Evolutionary conservation across 805 yeast species (phyloP).

Genomic region (Saturnispora hagleri): DNA sequence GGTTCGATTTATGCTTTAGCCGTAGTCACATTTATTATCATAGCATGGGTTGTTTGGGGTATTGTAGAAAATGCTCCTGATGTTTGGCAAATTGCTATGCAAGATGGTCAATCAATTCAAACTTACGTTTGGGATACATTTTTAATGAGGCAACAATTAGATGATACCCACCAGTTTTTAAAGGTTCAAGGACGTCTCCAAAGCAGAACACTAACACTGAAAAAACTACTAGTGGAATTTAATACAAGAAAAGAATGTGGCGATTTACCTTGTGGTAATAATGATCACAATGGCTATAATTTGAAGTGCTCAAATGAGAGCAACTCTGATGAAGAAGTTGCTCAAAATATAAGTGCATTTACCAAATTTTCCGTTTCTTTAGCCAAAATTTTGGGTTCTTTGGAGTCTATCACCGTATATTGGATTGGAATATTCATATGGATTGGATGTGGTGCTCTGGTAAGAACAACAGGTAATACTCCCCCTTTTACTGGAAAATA

Average conservation of each 20-base stretch:
- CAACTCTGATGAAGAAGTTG: neutral
- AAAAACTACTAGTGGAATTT: slow-evolving; percentile 9
- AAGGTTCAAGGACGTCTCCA: slow-evolving; percentile 21
- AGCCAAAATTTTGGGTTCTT: slow-evolving; percentile 26
- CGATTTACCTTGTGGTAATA: neutral
- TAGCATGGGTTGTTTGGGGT: slow-evolving; percentile 9
- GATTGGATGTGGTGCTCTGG: slow-evolving; percentile 22
- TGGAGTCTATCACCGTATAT: slow-evolving; percentile 25
- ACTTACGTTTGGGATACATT: slow-evolving; percentile 33
- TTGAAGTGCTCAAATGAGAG: slow-evolving; percentile 2
- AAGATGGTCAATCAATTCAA: slow-evolving; percentile 35
- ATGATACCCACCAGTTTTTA: slow-evolving; percentile 23
- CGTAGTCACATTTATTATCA: neutral
- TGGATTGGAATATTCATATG: slow-evolving; percentile 33
- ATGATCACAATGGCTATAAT: neutral
- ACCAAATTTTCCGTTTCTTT: slow-evolving; percentile 24
- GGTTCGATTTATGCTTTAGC: neutral
- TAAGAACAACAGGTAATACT: slow-evolving; percentile 22
- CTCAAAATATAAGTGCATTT: slow-evolving; percentile 25
- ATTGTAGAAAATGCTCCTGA: slow-evolving; percentile 20
- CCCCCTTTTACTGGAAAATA: slow-evolving; percentile 11
- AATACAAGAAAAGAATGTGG: neutral
- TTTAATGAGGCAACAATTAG: slow-evolving; percentile 31
- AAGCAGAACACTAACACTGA: slow-evolving; percentile 22
- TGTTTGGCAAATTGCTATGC: slow-evolving; percentile 34